phyloP scores from a whole-genome alignment of 2,329 filamentous ascomycete species.

The Cladophialophora chaetospira region DNA sequence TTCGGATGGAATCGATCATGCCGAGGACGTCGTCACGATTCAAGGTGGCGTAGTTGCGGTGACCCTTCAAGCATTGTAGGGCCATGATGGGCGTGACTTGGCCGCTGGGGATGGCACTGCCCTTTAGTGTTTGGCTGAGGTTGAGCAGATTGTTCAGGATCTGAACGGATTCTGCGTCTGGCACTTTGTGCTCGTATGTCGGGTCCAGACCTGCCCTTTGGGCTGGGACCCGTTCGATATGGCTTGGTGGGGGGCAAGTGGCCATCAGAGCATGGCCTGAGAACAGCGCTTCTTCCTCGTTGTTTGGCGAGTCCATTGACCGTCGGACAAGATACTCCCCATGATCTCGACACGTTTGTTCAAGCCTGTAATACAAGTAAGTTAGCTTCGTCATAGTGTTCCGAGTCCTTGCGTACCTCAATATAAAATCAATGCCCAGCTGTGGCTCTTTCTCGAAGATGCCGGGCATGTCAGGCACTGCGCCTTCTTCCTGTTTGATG shows the following conservation, averaged over 20 bases:
- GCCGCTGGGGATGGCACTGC: constrained; percentile 62
- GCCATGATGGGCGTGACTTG: constrained; percentile 92
- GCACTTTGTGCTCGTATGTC: constrained; percentile 69
- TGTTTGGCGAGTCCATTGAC: constrained; percentile 53
- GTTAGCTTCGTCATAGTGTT: background rate
- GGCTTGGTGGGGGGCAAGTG: constrained; percentile 74
- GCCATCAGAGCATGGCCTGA: constrained; percentile 95
- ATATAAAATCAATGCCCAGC: constrained; percentile 50
- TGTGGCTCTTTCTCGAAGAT: constrained; percentile 51
- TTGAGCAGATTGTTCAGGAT: constrained; percentile 82
- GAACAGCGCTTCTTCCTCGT: constrained; percentile 64
- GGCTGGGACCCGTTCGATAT: constrained; percentile 56
- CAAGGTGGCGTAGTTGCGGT: constrained; percentile 69
- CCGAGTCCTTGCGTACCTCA: constrained; percentile 42
- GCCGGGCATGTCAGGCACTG: constrained; percentile 36
- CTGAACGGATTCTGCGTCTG: constrained; percentile 62
- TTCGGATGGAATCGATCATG: constrained; percentile 71
- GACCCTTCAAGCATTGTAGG: constrained; percentile 76
- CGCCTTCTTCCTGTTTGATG: constrained; percentile 30
- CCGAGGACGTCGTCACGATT: constrained; percentile 68
- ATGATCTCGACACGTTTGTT: constrained; percentile 91
- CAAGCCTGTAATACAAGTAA: constrained; percentile 48
- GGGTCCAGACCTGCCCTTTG: constrained; percentile 43
- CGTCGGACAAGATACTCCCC: constrained; percentile 73
- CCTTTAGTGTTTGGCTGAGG: constrained; percentile 76